phyloP scores from a whole-genome alignment of 1,284 basidiomycete species.

The Ustilago loliicola region DNA sequence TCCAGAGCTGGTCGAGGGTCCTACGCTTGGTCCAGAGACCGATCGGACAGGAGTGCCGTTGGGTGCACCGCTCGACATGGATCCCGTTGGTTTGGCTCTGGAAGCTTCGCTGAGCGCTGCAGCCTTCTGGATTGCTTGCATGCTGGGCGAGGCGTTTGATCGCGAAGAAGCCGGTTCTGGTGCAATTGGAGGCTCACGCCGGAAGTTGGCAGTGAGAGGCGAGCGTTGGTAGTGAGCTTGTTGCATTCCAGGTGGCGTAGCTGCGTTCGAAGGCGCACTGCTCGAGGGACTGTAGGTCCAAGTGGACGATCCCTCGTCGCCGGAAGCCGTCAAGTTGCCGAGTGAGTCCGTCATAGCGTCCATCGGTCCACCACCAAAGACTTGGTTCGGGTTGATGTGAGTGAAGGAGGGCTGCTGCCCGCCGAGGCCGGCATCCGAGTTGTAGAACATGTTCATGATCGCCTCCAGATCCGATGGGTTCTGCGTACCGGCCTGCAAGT shows the following conservation, averaged over 20 bases:
- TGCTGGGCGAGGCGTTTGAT: constrained; percentile 38
- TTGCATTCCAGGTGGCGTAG: constrained; percentile 48
- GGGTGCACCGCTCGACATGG: constrained; percentile 7
- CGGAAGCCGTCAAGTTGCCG: constrained; percentile 44
- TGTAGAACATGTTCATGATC: constrained; percentile 68
- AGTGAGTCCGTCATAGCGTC: constrained; percentile 37
- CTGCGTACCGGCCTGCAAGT: constrained; percentile 23
- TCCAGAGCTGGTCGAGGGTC: constrained; percentile 16
- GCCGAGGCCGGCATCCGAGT: constrained; percentile 52
- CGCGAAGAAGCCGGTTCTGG: constrained; percentile 33
- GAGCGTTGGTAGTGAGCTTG: constrained; percentile 55
- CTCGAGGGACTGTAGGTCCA: constrained; percentile 64
- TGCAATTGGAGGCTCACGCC: constrained; percentile 38
- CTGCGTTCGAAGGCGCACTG: constrained; percentile 50
- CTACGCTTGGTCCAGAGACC: constrained; percentile 19
- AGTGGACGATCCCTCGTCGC: constrained; percentile 55
- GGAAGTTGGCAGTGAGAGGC: constrained; percentile 34
- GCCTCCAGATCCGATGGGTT: constrained; percentile 54
- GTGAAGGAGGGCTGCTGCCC: constrained; percentile 55
- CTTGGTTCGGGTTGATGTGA: constrained; percentile 66
- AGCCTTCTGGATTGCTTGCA: constrained; percentile 48
- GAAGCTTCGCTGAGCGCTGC: constrained; percentile 40
- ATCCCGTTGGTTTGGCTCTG: constrained; percentile 24
- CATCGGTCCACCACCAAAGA: constrained; percentile 46
- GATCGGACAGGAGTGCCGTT: constrained; percentile 22